A percentile compares a stretch with the other conserved stretches of the same genome.
phyloP scores from a whole-genome alignment of 2,329 filamentous ascomycete genomes.

The Aspergillus pseudoviridinutans region DNA sequence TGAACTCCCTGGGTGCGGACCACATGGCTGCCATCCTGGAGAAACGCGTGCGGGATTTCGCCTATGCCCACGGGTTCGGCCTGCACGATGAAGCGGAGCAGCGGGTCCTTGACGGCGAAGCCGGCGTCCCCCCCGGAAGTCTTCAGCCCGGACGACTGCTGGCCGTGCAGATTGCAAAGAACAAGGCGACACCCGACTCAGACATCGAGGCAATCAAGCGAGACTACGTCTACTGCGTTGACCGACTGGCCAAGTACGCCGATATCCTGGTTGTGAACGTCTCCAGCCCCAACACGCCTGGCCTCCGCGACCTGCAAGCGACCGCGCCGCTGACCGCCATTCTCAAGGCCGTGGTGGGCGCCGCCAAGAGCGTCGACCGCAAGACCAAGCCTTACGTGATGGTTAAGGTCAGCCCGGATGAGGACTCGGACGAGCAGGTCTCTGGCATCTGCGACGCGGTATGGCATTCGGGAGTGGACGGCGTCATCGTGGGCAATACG shows the following conservation, averaged over 20 bases:
- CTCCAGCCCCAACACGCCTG: constrained; percentile 92
- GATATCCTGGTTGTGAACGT: constrained; percentile 98
- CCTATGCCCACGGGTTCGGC: constrained; percentile 65
- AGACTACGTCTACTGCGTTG: constrained; percentile 85
- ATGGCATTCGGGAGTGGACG: constrained; percentile 79
- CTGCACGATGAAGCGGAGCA: constrained; percentile 60
- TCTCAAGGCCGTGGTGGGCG: constrained; percentile 74
- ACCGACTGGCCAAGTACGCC: constrained; percentile 77
- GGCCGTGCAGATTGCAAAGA: constrained; percentile 93
- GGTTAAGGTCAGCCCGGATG: constrained; percentile 97
- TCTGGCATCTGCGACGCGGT: constrained; percentile 85
- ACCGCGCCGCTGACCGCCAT: constrained; percentile 77
- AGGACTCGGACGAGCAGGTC: constrained; percentile 80
- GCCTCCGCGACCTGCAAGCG: constrained; percentile 80
- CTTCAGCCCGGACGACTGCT: constrained; percentile 71
- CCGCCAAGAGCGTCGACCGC: constrained; percentile 65
- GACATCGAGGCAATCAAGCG: constrained; percentile 77
- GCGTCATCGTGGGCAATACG: constrained; percentile 95
- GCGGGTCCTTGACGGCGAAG: constrained; percentile 71
- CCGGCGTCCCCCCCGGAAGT: constrained; percentile 76
- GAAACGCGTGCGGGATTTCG: constrained; percentile 73
- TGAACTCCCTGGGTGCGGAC: constrained; percentile 89
- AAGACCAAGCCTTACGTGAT: constrained; percentile 77
- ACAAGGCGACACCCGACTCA: constrained; percentile 81
- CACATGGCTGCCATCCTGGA: constrained; percentile 75